These are phyloP conservation scores for Microbotryomycetes sp. DNA, from an alignment of 1,284 basidiomycete species.

Conservation along the genomic window DNA sequence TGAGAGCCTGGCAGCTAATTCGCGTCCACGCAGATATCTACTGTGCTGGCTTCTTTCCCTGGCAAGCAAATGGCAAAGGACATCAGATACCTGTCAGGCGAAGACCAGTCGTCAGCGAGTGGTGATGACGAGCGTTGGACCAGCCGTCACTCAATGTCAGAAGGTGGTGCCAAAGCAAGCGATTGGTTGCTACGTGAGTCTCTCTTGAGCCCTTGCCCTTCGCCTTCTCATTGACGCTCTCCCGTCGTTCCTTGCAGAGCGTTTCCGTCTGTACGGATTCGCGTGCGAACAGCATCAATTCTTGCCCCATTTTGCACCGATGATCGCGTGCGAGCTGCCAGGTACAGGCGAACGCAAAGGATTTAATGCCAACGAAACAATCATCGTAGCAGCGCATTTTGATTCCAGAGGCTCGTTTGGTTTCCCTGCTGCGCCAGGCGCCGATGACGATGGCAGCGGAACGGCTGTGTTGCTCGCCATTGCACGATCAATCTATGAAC, in stretches of 20 bases:
- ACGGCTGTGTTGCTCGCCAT: conserved; percentile 38
- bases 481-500: conserved; percentile 32
- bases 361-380: conserved; percentile 24
- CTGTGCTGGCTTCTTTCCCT: conserved; percentile 4
- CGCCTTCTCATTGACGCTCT: not conserved
- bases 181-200: conserved; percentile 20
- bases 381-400: conserved; percentile 40
- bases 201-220: too few relatives aligned
- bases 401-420: conserved; percentile 28
- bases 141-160: conserved; percentile 28
- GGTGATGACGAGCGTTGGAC: conserved; percentile 16
- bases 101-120: conserved; percentile 14
- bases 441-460: conserved; percentile 31
- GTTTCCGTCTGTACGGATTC: conserved; percentile 18
- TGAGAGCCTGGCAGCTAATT: too few relatives aligned
- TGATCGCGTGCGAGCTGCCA: conserved; percentile 26
- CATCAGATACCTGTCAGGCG: conserved; percentile 24
- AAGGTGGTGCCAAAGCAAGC: conserved; percentile 15
- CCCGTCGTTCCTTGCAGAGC: conserved; percentile 1
- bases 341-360: conserved; percentile 6
- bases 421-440: conserved; percentile 36
- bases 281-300: conserved; percentile 15
- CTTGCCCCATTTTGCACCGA: conserved; percentile 18
- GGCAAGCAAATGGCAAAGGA: conserved; percentile 18
- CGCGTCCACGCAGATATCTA: conserved; percentile 12